These are phyloP conservation scores for Leishmania tarentolae DNA, from an alignment of 208 protist species.

Conservation along the genomic window DNA sequence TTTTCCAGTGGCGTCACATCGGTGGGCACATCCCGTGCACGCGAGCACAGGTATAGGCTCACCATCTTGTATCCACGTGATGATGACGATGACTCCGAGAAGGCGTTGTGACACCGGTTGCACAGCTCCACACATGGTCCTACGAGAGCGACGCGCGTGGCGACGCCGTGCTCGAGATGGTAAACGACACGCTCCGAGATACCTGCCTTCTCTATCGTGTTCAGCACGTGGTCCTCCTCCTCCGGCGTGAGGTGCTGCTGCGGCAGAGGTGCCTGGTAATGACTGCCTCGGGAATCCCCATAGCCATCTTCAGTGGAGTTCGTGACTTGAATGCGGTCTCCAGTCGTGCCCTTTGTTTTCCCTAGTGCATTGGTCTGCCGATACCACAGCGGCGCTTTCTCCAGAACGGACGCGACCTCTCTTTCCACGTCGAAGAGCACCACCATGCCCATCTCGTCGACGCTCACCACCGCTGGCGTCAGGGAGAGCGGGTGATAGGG, in stretches of 20 bases:
- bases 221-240: constrained; percentile 15
- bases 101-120: constrained; percentile 47
- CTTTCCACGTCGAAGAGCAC: constrained; percentile 65
- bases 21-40: constrained; percentile 24
- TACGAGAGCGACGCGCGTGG: constrained; percentile 43
- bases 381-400: constrained; percentile 21
- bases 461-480: constrained; percentile 56
- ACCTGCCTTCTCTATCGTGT: constrained; percentile 9
- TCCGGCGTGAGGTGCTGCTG: constrained; percentile 12
- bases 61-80: constrained; percentile 18
- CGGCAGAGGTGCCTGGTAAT: not conserved
- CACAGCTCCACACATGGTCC: constrained; percentile 72
- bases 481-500: constrained; percentile 16
- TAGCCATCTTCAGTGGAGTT: not conserved
- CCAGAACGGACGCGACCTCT: constrained; percentile 22
- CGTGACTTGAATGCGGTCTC: not conserved
- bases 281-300: not conserved
- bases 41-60: constrained; percentile 48
- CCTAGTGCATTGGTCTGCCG: not conserved
- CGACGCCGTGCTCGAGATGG: constrained; percentile 51
- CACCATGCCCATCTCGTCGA: constrained; percentile 69
- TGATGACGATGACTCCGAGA: not conserved
- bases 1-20: not conserved
- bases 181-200: constrained; percentile 23
- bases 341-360: not conserved